Conservation (phyloP, 2,329 filamentous ascomycete genomes). For the Fusarium drepaniforme region DNA sequence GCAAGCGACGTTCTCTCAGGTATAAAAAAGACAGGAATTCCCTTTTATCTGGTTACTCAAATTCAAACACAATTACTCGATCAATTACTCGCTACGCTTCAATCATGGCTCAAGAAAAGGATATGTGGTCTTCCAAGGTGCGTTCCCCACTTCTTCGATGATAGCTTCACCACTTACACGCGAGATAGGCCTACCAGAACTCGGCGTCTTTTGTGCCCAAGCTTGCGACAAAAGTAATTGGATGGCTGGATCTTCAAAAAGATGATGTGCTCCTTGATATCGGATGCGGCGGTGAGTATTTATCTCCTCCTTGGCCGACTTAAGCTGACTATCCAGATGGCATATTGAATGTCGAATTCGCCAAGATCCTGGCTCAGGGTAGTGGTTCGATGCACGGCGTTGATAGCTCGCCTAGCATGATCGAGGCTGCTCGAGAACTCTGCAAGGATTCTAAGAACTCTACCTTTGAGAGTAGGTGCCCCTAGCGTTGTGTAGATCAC, state of each 20-base stretch:
- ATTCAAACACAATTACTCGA: neutral
- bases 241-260: constrained; percentile 69
- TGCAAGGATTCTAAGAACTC: constrained; percentile 53
- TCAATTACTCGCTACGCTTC: neutral
- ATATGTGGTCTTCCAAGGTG: constrained; percentile 46
- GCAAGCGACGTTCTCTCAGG: neutral
- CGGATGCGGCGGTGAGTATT: constrained; percentile 69
- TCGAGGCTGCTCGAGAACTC: constrained; percentile 61
- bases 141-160: constrained; percentile 4
- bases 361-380: constrained; percentile 58
- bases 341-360: constrained; percentile 67
- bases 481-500: too few species aligned
- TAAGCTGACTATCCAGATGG: constrained; percentile 59
- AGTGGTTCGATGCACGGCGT: constrained; percentile 65
- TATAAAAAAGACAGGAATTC: constrained; percentile 31
- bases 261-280: constrained; percentile 72
- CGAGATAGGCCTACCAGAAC: constrained; percentile 66
- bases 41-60: neutral
- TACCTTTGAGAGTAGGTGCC: constrained; percentile 58
- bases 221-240: constrained; percentile 67
- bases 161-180: constrained; percentile 31
- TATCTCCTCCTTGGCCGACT: neutral
- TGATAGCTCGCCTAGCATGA: constrained; percentile 71
- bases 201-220: constrained; percentile 75
- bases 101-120: constrained; percentile 42